Base-by-base conservation (phyloP, 306 rosid genomes). In the Ammopiptanthus mongolicus region DNA sequence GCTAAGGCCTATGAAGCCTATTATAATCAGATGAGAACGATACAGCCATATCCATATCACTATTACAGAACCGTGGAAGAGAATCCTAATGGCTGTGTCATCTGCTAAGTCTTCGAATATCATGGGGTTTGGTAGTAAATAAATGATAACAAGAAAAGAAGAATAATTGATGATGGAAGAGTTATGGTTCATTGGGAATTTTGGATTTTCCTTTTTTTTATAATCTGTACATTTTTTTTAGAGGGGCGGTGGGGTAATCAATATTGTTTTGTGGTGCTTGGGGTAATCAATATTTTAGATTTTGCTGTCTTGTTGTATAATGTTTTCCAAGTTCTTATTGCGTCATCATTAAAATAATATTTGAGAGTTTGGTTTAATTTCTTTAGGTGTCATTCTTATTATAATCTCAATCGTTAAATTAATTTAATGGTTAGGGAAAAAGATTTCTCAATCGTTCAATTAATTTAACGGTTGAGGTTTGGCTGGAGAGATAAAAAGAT, bases 81-180 rank as follows among this genome's bases (percentile, higher is more conserved):
- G 78, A 71, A 85, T 74, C 89, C 86, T 3, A 78, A 71, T 56
- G 57, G 64, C 22, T 87, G 91, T 78, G 87, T 87, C 12, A 85
- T 85, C 51, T 85, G 84, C 75, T 87, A 52, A 80, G 8, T n/a
- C 0, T 18, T 18, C 0, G 2, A 50, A 48, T n/a, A 15, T 5
- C n/a, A 13, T 23, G 55, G 37, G 37, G 34, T 72, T 72, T 6
- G 6, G 57, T 31, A 17, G 12, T 55, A 6, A 36, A 77, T 69
- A 73, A 77, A 44, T 55, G 28, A 57, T 19, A 69, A 50, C 21
- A 66, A 18, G 39, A 15, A 19, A 51, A 59, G 21, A 29, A 31
- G 42, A 31, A n/a, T n/a, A n/a, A n/a, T n/a, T 33, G 5, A 33
- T 29, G 37, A 34, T 19, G 31, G n/a, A 47, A 68, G 42, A 61